Conservation (phyloP, 768 basidiomycete species). For the Kwoniella dendrophila region DNA sequence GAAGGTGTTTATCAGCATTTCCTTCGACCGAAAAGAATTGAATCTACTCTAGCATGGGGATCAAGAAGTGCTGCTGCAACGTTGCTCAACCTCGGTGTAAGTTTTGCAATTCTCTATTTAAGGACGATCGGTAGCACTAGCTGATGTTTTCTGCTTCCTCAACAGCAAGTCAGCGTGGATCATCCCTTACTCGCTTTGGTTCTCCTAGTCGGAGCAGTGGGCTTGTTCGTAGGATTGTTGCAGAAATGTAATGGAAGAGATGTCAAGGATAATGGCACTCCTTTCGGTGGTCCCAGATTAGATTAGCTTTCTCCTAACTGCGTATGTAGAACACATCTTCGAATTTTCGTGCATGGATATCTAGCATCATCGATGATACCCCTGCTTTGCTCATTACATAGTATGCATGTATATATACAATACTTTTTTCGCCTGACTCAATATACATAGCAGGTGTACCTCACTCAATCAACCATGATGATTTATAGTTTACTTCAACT, state of each 20-base stretch:
- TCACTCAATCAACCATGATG: too few relatives aligned
- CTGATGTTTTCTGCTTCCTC: conserved; percentile 9
- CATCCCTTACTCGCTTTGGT: conserved; percentile 41
- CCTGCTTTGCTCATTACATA: not conserved
- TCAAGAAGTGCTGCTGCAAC: conserved; percentile 48
- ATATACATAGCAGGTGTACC: too few relatives aligned
- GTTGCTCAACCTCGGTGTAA: conserved; percentile 42
- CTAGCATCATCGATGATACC: conserved; percentile 22
- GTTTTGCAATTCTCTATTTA: conserved; percentile 6
- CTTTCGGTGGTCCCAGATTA: conserved; percentile 5
- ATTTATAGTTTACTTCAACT: too few relatives aligned
- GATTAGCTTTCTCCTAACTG: too few relatives aligned
- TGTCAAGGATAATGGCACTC: conserved; percentile 11
- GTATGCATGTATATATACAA: not conserved
- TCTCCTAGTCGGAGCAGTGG: conserved; percentile 36
- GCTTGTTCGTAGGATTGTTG: conserved; percentile 34
- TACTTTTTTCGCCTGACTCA: too few relatives aligned
- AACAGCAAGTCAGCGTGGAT: conserved; percentile 40
- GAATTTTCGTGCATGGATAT: too few relatives aligned
- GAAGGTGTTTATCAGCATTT: conserved; percentile 64
- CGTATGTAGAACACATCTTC: too few relatives aligned
- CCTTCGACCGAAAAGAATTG: conserved; percentile 44
- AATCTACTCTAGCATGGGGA: conserved; percentile 53
- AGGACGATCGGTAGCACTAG: not conserved
- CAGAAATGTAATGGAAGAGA: conserved; percentile 35